Conservation (phyloP, 345 rosid genomes). For the Turritis glabra region DNA sequence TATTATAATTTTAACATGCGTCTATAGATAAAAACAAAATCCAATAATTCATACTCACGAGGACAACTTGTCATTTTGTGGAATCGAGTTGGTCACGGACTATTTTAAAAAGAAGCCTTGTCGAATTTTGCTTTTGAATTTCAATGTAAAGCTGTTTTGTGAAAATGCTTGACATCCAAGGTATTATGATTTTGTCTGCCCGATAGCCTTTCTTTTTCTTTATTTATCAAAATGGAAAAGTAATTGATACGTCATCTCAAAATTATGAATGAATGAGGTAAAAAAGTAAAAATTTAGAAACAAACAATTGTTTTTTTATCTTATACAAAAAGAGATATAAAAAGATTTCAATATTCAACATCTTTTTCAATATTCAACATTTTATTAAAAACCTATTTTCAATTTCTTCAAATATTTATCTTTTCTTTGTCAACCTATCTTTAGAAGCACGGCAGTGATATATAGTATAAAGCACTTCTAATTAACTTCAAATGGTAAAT, state of each 20-base stretch:
- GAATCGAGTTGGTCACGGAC: constrained; percentile 32
- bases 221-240: background rate
- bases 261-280: background rate
- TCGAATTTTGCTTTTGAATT: constrained; percentile 13
- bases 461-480: too few relatives aligned
- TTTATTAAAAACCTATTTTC: too few relatives aligned
- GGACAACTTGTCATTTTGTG: constrained; percentile 21
- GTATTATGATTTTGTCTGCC: constrained; percentile 25
- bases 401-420: too few relatives aligned
- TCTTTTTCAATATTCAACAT: too few relatives aligned
- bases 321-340: too few relatives aligned
- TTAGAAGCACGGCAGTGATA: background rate
- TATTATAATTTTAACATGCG: background rate
- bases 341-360: too few relatives aligned
- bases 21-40: constrained; percentile 27
- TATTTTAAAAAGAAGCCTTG: background rate
- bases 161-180: constrained; percentile 34
- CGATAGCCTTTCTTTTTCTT: background rate
- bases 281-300: too few relatives aligned
- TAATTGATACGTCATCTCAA: background rate
- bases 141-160: background rate
- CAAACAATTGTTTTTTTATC: too few relatives aligned
- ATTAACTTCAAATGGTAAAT: background rate
- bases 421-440: too few relatives aligned
- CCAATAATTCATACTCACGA: constrained; percentile 35